Percentiles rank a stretch among this genome's conserved stretches.
Evolutionary conservation across 768 basidiomycete genomes (phyloP).

Genomic region (Steccherinum ochraceum): DNA sequence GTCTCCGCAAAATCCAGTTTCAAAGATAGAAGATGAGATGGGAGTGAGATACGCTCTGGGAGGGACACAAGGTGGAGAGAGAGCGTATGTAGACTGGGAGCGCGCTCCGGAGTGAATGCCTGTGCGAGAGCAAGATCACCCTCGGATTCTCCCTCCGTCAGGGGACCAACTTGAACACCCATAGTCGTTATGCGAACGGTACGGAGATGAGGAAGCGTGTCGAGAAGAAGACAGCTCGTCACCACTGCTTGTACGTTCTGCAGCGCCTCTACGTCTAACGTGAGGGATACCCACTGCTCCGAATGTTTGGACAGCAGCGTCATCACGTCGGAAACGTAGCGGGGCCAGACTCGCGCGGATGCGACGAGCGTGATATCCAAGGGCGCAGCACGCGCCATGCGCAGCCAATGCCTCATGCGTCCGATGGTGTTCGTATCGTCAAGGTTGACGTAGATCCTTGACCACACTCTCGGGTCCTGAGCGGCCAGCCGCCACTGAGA

Average conservation of each 20-base stretch:
- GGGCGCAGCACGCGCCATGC: conserved; percentile 35
- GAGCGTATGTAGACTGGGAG: conserved; percentile 12
- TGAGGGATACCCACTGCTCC: conserved; percentile 39
- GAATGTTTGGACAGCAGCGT: conserved; percentile 32
- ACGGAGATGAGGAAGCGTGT: background rate
- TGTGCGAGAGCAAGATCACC: conserved; percentile 1
- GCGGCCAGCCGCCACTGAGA: conserved; percentile 52
- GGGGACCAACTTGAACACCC: background rate
- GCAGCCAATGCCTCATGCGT: conserved; percentile 45
- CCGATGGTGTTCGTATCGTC: conserved; percentile 35
- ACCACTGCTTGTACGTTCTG: conserved; percentile 31
- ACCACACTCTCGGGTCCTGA: conserved; percentile 49
- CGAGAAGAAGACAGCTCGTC: background rate
- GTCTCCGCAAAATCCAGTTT: conserved; percentile 12
- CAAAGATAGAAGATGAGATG: conserved; percentile 15
- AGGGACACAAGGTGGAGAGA: conserved; percentile 12
- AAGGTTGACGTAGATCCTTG: conserved; percentile 45
- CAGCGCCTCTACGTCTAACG: conserved; percentile 32
- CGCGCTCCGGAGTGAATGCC: conserved; percentile 9
- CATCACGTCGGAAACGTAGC: conserved; percentile 28
- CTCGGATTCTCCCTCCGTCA: conserved; percentile 2
- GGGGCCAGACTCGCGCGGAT: conserved; percentile 21
- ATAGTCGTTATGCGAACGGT: background rate
- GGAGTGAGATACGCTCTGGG: conserved; percentile 25
- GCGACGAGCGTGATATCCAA: conserved; percentile 39